Evolutionary conservation across 345 rosid species (phyloP), one percentile per base, ranked within the genome.

Genomic region (Pelargonium nanum): DNA sequence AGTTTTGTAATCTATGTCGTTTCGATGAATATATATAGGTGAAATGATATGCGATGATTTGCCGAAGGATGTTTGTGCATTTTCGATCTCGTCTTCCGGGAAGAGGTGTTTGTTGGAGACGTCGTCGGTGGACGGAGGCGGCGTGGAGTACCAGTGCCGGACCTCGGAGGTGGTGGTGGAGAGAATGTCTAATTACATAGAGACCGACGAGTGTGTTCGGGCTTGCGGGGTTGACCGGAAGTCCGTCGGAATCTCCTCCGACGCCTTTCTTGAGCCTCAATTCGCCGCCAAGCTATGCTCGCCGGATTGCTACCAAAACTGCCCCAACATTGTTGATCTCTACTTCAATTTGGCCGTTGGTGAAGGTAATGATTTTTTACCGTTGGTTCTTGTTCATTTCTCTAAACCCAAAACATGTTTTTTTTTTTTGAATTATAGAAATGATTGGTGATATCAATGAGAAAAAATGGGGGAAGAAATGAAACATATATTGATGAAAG

Each of bases 331-430:
- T 58, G 75, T 89, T 44, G 97, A 93, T 59, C 99, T 93, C 22
- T 89, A 85, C 85, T 89, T 79, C 81, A 89, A 93, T 57, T 72
- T 93, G 63, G 99, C 97, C 22, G 92, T 94, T 62, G 99, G 96
- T 4, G 99, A 93, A 89, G 99, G 99, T 93, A 81, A 55, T 17
- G 17, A 22, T 22, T 57, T 16, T 0, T 19, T 15, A 7, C 15
- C 56, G 5, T 19, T 56, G 24, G 22, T 58, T 51, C 16, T 28
- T 5, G 20, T 58, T 58, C 44, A 44, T 58, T 58, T 24, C 19
- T 19, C 34, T 19, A 1, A 13, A 20, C 51, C 6, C 50, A 58
- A 58, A 58, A 24, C 4, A 58, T 19, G 2, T 58, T 58, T 17
- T 0, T 19, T 24, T 9, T 26, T 51, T n/a, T 20, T 10, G 48